Percentiles rank a stretch among this genome's conserved stretches.
Evolutionary conservation across 257 asterid species (phyloP).

Genomic region (Anisodus tanguticus): DNA sequence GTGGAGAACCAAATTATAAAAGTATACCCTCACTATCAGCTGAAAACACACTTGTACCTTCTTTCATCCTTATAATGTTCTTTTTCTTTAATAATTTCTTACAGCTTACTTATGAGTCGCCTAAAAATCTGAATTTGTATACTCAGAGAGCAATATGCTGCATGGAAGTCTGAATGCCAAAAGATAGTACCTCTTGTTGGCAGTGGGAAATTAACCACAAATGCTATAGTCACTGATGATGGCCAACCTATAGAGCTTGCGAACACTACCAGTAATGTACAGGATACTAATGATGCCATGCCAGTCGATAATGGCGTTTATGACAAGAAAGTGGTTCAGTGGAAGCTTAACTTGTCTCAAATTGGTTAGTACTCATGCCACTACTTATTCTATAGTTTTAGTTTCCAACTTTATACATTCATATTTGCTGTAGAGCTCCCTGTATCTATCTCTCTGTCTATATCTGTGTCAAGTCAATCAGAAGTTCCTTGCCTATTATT

Average conservation of each 20-base stretch:
- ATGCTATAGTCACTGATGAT: constrained; percentile 55
- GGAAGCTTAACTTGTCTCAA: constrained; percentile 78
- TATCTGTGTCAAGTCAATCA: not conserved
- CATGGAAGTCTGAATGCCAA: constrained; percentile 77
- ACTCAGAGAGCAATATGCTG: constrained; percentile 75
- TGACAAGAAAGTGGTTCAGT: constrained; percentile 66
- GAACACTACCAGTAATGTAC: constrained; percentile 17
- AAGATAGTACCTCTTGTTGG: constrained; percentile 72
- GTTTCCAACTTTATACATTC: constrained; percentile 11
- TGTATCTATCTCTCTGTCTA: not conserved
- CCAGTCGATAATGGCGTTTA: constrained; percentile 9
- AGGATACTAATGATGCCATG: constrained; percentile 10
- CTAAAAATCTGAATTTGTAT: constrained; percentile 27
- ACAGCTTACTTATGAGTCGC: not conserved
- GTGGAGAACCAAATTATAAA: not conserved
- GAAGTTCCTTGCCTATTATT: not conserved
- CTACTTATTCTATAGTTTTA: not conserved
- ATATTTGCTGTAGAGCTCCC: not conserved
- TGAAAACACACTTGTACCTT: not conserved
- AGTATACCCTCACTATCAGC: not conserved
- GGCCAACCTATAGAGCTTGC: constrained; percentile 62
- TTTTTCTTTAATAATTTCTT: not conserved
- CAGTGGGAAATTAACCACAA: constrained; percentile 74
- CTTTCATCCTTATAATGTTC: not conserved
- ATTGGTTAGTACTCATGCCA: constrained; percentile 59